Evolutionary conservation across 805 yeast genomes (phyloP).

Genomic region (Nakazawaea wyomingensis): DNA sequence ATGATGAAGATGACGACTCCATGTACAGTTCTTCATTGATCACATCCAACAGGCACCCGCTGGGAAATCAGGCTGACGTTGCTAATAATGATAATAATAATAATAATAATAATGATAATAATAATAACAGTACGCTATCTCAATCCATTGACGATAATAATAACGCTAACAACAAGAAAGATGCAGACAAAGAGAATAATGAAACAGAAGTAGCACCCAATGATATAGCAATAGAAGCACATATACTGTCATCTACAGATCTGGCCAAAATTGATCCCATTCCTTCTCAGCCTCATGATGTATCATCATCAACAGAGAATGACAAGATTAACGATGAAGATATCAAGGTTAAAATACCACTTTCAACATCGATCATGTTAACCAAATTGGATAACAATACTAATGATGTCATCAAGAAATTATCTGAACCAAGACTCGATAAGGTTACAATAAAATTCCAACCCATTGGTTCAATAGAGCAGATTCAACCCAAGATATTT

Average conservation of each 20-base stretch:
- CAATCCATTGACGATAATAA: background rate
- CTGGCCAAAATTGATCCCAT: background rate
- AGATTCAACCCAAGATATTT: slow-evolving; percentile 44
- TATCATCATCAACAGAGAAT: background rate
- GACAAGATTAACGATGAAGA: slow-evolving; percentile 11
- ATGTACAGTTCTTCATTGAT: slow-evolving; percentile 3
- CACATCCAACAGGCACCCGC: background rate
- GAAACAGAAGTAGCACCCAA: background rate
- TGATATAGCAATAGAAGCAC: too few species aligned
- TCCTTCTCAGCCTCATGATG: background rate
- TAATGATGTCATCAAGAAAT: slow-evolving; percentile 14
- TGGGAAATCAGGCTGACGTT: too few species aligned
- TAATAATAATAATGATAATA: too few species aligned
- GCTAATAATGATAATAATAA: too few species aligned
- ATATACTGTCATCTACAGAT: too few species aligned
- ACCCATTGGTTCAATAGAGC: slow-evolving; percentile 54
- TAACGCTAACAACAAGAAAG: background rate
- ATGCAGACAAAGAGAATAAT: background rate
- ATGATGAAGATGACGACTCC: slow-evolving; percentile 14
- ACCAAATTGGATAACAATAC: slow-evolving; percentile 20
- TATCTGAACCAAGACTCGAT: slow-evolving; percentile 15
- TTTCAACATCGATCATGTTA: slow-evolving; percentile 24
- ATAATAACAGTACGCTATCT: background rate
- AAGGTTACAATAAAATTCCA: slow-evolving; percentile 50
- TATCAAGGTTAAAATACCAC: slow-evolving; percentile 23